Base-by-base conservation (phyloP, 2,329 filamentous ascomycete genomes). In the Beauveria sp. region DNA sequence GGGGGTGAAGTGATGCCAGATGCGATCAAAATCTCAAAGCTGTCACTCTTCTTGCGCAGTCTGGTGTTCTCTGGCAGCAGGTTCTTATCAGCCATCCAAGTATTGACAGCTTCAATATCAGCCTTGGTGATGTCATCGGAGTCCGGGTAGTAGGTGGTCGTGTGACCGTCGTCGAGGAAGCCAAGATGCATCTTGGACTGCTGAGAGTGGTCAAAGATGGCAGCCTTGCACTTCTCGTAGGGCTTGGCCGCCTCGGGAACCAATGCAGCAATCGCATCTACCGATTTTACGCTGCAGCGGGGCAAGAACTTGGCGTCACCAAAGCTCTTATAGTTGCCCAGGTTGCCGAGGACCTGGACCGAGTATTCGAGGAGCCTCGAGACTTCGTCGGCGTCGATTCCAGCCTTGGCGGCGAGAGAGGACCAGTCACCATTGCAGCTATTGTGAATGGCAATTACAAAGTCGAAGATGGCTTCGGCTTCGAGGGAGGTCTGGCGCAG, bases 321-420 rank as follows among this genome's bases (percentile, higher is more conserved):
- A 68, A 92, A 93, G 67, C 88, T 89, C 77, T 93, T 93, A 77
- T 93, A 94, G 74, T 94, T 94, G 64, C 91, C 89, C 64, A 81
- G 81, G 70, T 93, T 94, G 50, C 89, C 89, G 3, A 94, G 78
- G 72, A 94, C 92, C 73, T 91, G 88, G 34, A 84, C 85, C 8
- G 88, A 81, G 72, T 93, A 94, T 72, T 92, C 84, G 43, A 93
- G 78, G 76, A 92, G 92, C 63, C 81, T 78, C 18, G 81, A 80
- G 51, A 91, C 71, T 59, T 91, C 82, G 59, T 85, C 79, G 55
- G 85, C 79, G 51, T 83, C 82, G 54, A 92, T 79, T 37, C 81
- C 80, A 20, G 86, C 84, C 72, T 88, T 85, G 63, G 81, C 75
- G 30, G 84, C 85, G 28, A 92, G 78, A 3, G 78, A 76, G 65